Percentiles rank a stretch among this genome's conserved stretches.
These are phyloP conservation scores for Tephrocybe sp. DNA, from an alignment of 768 basidiomycete species.

Conservation along the genomic window DNA sequence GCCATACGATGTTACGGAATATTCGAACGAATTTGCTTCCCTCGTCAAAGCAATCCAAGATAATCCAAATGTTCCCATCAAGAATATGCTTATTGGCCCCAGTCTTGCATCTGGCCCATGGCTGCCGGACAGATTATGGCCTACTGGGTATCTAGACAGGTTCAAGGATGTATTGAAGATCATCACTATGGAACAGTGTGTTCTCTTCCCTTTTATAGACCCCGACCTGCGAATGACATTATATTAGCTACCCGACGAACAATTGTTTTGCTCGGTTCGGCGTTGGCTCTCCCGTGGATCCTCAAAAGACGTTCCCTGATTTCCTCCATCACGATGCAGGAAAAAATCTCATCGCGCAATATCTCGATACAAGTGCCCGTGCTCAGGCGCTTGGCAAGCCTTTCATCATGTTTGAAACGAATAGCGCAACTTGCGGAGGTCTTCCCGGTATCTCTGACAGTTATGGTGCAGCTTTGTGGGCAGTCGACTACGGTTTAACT, in stretches of 20 bases:
- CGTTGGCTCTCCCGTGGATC: conserved; percentile 36
- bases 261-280: conserved; percentile 58
- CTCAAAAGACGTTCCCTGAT: conserved; percentile 46
- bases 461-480: conserved; percentile 68
- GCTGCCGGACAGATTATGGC: conserved; percentile 45
- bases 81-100: conserved; percentile 56
- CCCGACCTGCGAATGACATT: neutral
- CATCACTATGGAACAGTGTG: conserved; percentile 56
- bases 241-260: conserved; percentile 48
- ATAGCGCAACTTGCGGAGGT: conserved; percentile 67
- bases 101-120: conserved; percentile 55
- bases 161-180: conserved; percentile 40
- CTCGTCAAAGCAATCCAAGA: conserved; percentile 36
- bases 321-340: conserved; percentile 63
- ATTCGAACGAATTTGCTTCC: conserved; percentile 44
- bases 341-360: conserved; percentile 44
- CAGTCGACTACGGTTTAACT: conserved; percentile 58
- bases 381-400: conserved; percentile 45
- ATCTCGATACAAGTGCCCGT: conserved; percentile 45
- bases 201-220: neutral
- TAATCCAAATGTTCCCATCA: conserved; percentile 31
- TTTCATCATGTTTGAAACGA: conserved; percentile 70
- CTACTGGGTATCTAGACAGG: conserved; percentile 45
- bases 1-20: conserved; percentile 36
- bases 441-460: conserved; percentile 61